phyloP scores from a whole-genome alignment of 768 basidiomycete species.

The Collybiopsis luxurians region DNA sequence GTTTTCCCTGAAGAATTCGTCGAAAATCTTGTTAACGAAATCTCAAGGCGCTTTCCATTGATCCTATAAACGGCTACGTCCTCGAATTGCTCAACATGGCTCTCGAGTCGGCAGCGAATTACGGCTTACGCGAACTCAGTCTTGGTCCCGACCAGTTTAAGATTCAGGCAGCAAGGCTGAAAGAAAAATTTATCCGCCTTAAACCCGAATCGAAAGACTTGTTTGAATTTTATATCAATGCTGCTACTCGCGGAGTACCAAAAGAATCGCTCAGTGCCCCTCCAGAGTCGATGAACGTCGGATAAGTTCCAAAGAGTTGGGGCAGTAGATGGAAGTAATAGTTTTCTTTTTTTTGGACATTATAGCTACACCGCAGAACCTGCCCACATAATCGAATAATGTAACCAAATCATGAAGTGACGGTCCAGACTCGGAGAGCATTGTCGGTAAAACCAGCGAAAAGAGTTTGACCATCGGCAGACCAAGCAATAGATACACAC shows the following conservation, averaged over 20 bases:
- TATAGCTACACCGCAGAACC: background rate
- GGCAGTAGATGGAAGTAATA: no score
- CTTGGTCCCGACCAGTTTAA: constrained; percentile 3
- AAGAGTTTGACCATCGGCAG: constrained; percentile 94
- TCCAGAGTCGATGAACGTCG: background rate
- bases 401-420: constrained; percentile 45
- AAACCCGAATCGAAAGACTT: constrained; percentile 4
- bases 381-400: background rate
- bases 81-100: constrained; percentile 82
- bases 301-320: no score
- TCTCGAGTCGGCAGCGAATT: constrained; percentile 41
- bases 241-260: background rate
- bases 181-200: constrained; percentile 1
- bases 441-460: constrained; percentile 98
- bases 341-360: no score
- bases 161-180: background rate
- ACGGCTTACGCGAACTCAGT: background rate
- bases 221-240: constrained; percentile 3
- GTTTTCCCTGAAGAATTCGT: background rate
- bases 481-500: constrained; percentile 98
- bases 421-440: constrained; percentile 89
- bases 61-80: constrained; percentile 79
- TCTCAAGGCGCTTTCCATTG: constrained; percentile 68
- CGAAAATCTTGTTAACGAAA: constrained; percentile 4
- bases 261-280: background rate